Percentiles rank a stretch among this genome's conserved stretches.
Conservation (phyloP, 1,284 basidiomycete species). For the Trametes versicolor region DNA sequence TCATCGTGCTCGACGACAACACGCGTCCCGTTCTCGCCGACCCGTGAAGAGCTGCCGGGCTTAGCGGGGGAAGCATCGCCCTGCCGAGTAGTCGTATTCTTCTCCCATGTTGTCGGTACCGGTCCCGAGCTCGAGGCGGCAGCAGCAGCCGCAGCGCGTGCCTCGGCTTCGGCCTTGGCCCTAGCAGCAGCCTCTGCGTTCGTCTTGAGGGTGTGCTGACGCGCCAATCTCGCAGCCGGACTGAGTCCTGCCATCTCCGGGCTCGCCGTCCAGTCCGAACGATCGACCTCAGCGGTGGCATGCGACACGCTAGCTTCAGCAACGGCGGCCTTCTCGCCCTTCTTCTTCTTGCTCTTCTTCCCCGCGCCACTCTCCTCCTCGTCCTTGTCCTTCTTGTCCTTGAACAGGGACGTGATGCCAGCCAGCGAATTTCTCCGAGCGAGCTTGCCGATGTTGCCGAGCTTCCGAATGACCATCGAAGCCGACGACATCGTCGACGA, state of each 20-base stretch:
- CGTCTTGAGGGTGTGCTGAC: slow-evolving; percentile 88
- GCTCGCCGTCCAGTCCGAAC: slow-evolving; percentile 56
- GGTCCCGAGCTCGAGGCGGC: slow-evolving; percentile 47
- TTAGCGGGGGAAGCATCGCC: slow-evolving; percentile 54
- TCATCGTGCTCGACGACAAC: slow-evolving; percentile 79
- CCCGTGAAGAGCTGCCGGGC: slow-evolving; percentile 49
- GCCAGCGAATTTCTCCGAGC: slow-evolving; percentile 90
- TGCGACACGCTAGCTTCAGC: slow-evolving; percentile 84
- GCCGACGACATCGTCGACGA: slow-evolving; percentile 97
- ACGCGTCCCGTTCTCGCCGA: slow-evolving; percentile 75
- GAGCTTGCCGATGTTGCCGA: slow-evolving; percentile 93
- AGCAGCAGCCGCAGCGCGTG: slow-evolving; percentile 47
- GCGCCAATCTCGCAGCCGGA: slow-evolving; percentile 91
- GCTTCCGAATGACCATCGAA: slow-evolving; percentile 97
- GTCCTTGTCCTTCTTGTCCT: slow-evolving; percentile 85
- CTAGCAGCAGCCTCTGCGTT: slow-evolving; percentile 85
- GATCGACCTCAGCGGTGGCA: slow-evolving; percentile 88
- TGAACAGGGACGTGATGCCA: slow-evolving; percentile 94
- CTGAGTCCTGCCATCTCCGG: slow-evolving; percentile 81
- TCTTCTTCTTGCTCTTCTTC: slow-evolving; percentile 57
- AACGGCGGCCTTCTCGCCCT: slow-evolving; percentile 69
- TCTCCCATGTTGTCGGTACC: slow-evolving; percentile 80
- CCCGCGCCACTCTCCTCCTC: slow-evolving; percentile 56
- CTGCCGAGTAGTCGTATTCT: slow-evolving; percentile 73
- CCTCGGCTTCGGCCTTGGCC: slow-evolving; percentile 67